Evolutionary conservation across 768 basidiomycete species (phyloP), one percentile per base, ranked within the genome.

Genomic region (Albatrellus ellisii): DNA sequence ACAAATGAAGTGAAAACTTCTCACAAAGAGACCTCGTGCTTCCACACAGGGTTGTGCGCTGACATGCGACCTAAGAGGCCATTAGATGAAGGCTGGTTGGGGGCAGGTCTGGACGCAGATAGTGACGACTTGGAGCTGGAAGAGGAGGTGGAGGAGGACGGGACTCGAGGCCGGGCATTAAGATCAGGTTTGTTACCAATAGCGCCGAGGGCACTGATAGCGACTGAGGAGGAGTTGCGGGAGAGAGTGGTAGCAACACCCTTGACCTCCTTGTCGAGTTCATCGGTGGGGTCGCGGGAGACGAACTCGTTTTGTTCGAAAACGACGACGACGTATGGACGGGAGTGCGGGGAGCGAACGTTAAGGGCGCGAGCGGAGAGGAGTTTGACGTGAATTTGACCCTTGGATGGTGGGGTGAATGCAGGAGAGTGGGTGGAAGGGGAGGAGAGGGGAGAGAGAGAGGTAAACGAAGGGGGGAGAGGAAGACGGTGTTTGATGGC

Each of bases 261-360:
- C 59, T 81, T 88, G 61, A 87, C 83, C 62, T 89, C 86, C 67
- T 86, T 90, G 66, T 85, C 86, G 14, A 70, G 65, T 59, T 88
- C 86, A 50, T 77, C 75, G 20, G 81, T 85, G 21, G 90, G 87
- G 59, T 94, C 87, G 34, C 95, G 68, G 52, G 79, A 80, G 59
- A 99, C 80, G 57, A 97, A 99, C 63, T 99, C 95, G 70, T 90
- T 97, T 62, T 98, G 86, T 67, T 99, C 95, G 62, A 97, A 99
- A 61, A 91, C 85, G 52, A 92, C 91, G 59, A 98, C 92, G 53
- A 91, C 86, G 59, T 99, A 98, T 14, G 91, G 87, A 0, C 77
- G 69, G 3, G 84, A 77, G 47, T 67, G 58, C 32, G 71, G 53
- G 11, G 77, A 71, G 33, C 70, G 69, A 40, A 90, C 80, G 49